Base-by-base conservation (phyloP, 2,329 filamentous ascomycete species). In the Blumeria graminis region DNA sequence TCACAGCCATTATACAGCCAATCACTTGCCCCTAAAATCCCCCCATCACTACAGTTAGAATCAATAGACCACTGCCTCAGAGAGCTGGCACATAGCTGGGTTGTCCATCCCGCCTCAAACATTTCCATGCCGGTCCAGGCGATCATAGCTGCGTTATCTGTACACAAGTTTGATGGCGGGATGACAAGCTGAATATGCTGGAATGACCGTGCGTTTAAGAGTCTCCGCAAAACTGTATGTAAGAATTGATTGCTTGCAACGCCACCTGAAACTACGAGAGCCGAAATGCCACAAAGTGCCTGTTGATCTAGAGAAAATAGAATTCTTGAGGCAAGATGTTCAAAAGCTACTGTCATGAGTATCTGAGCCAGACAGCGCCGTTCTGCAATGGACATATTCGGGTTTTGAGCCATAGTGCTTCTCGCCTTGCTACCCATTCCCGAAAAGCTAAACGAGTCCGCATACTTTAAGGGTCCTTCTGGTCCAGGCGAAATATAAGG, bases 91-190 rank as follows among this genome's bases (percentile, higher is more conserved):
- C 71, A 73, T 57, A 89, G 64, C 18, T 76, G 74, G 8, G 79
- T 82, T 58, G 72, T 69, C 73, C 78, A 89, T 0, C 90, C 89
- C 0, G 77, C 78, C 67, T 84, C 76, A 65, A 77, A 95, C 89
- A 98, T 95, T 69, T 96, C 89, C 61, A 89, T 76, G 0, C 84
- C 92, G 0, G 89, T 75, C 90, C 92, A 96, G 1, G 84, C 90
- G 66, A 96, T 89, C 92, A 98, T 98, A 52, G 88, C 86, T 11
- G 92, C 92, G 68, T 98, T 96, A 65, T 98, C 92, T 0, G 87
- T 95, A 66, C 92, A 96, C 56, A 90, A 73, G 45, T 74, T 72
- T 9, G 77, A 69, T 2, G 88, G 88, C n/a, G 92, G 90, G 56
- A 83, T 84, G 34, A 82, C 69, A 7, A 95, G 68, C 10, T 73